Evolutionary conservation across 2,329 filamentous ascomycete genomes (phyloP).

Genomic region (Ciborinia camelliae): DNA sequence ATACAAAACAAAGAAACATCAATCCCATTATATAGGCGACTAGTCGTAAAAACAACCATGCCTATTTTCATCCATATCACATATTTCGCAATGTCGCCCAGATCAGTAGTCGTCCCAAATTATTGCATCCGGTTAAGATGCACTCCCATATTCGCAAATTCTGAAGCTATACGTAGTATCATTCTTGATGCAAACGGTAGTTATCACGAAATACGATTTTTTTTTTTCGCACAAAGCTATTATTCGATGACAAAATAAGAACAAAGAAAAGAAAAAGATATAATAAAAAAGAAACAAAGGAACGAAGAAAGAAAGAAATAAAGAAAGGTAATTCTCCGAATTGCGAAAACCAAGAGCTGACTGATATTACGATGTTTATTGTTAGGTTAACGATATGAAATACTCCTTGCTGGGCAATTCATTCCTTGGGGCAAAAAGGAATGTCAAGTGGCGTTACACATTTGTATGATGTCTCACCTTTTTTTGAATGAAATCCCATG

Average conservation of each 20-base stretch:
- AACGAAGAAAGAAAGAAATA: background rate
- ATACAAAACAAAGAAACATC: slow-evolving; percentile 16
- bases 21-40: slow-evolving; percentile 21
- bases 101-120: slow-evolving; percentile 14
- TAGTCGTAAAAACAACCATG: slow-evolving; percentile 22
- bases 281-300: background rate
- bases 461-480: background rate
- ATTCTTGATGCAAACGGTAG: slow-evolving; percentile 17
- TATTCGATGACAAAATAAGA: background rate
- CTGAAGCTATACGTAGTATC: slow-evolving; percentile 9
- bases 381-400: background rate
- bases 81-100: slow-evolving; percentile 12
- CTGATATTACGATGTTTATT: background rate
- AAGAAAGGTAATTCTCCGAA: slow-evolving; percentile 5
- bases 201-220: background rate
- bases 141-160: background rate
- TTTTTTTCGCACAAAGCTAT: background rate
- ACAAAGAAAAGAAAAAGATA: background rate
- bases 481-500: background rate
- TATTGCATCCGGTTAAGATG: slow-evolving; percentile 3
- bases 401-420: background rate
- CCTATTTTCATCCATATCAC: slow-evolving; percentile 16
- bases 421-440: background rate
- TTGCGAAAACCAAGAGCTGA: slow-evolving; percentile 1
- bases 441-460: background rate